Conservation (phyloP, 257 asterid species). For the Haberlea rhodopensis region DNA sequence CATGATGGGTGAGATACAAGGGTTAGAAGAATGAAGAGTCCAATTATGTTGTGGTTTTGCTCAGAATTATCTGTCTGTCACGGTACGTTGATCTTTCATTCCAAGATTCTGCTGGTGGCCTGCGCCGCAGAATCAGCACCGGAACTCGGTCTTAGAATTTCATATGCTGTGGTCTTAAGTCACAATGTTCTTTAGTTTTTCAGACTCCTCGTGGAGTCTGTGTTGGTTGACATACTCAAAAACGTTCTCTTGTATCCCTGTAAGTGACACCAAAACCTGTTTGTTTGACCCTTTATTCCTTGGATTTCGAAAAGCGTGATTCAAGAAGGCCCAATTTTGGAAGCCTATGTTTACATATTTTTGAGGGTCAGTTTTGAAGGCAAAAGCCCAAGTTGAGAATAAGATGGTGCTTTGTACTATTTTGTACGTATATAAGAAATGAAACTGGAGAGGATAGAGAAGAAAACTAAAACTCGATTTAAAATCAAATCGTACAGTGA, state of each 20-base stretch:
- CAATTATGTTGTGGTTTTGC: not conserved
- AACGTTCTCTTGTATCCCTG: not conserved
- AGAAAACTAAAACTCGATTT: no score
- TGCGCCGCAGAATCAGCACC: not conserved
- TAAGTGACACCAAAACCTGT: not conserved
- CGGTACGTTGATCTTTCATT: no score
- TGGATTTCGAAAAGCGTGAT: not conserved
- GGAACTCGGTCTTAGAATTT: not conserved
- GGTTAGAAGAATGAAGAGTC: constrained; percentile 63
- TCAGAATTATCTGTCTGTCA: not conserved
- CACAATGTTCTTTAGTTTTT: not conserved
- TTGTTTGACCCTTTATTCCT: not conserved
- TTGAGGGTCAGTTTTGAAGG: not conserved
- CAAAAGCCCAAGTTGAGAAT: not conserved
- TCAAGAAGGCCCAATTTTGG: not conserved
- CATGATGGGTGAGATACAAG: constrained; percentile 98
- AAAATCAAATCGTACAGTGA: not conserved
- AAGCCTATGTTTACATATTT: no score
- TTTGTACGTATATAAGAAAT: no score
- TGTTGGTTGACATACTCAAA: not conserved
- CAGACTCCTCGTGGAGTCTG: not conserved
- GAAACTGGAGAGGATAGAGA: not conserved
- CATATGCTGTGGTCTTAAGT: not conserved
- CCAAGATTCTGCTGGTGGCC: not conserved
- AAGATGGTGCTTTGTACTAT: not conserved